Evolutionary conservation across 371 early-diverging fungal genomes (phyloP).

Genomic region (Mucor plumbeus): DNA sequence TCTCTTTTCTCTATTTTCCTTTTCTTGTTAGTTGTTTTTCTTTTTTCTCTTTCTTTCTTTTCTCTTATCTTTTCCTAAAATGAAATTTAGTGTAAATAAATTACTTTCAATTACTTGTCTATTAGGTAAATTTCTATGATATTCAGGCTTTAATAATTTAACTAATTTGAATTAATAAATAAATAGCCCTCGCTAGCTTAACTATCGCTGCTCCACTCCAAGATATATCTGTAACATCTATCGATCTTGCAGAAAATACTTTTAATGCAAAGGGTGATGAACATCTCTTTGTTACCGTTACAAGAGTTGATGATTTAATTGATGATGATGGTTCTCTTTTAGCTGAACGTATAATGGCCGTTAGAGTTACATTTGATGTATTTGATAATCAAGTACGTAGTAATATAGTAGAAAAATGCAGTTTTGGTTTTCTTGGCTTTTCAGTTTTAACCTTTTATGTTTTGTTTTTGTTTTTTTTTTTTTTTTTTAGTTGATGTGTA

Average conservation of each 20-base stretch:
- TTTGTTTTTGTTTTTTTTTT: too few relatives aligned
- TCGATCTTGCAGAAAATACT: slow-evolving; percentile 43
- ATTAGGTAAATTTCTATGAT: slow-evolving; percentile 10
- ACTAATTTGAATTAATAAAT: too few relatives aligned
- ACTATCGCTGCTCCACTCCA: slow-evolving; percentile 48
- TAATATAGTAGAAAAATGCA: background rate
- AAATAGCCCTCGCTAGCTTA: slow-evolving; percentile 25
- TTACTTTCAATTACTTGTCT: slow-evolving; percentile 21
- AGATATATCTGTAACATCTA: slow-evolving; percentile 53
- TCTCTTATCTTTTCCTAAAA: slow-evolving; percentile 7
- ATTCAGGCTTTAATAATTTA: too few relatives aligned
- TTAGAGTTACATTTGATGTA: slow-evolving; percentile 74
- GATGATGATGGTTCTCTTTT: slow-evolving; percentile 67
- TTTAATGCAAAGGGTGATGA: slow-evolving; percentile 42
- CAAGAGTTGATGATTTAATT: slow-evolving; percentile 73
- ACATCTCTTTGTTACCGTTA: slow-evolving; percentile 64
- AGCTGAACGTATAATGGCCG: slow-evolving; percentile 70
- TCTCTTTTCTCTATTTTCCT: background rate
- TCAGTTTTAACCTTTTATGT: background rate
- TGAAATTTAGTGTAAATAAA: slow-evolving; percentile 28
- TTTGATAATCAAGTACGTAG: slow-evolving; percentile 54
- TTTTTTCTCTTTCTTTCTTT: slow-evolving; percentile 7
- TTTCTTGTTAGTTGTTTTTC: background rate
- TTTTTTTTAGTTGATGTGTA: slow-evolving; percentile 51
- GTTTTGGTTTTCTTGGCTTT: background rate